A percentile compares a stretch with the other conserved stretches of the same genome.
Evolutionary conservation across 2,329 filamentous ascomycete genomes (phyloP).

Genomic region (Pseudogymnoascus sp.): DNA sequence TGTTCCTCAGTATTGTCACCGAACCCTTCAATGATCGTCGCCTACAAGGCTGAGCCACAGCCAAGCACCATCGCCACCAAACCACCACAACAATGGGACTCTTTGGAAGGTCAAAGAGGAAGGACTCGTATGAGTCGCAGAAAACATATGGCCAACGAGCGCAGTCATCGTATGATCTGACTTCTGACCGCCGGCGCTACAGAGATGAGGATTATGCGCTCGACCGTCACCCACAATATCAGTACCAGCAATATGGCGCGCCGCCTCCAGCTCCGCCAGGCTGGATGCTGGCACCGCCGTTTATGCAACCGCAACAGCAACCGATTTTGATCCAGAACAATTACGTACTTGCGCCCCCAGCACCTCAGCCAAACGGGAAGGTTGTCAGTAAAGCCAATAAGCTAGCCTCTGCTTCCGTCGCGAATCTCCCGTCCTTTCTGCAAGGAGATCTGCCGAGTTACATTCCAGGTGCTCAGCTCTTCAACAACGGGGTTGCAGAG

Average conservation of each 20-base stretch:
- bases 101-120: background rate
- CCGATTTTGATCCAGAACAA: conserved; percentile 46
- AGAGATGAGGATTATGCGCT: background rate
- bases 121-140: conserved; percentile 3
- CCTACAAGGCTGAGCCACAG: conserved; percentile 8
- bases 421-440: conserved; percentile 32
- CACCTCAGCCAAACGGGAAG: conserved; percentile 10
- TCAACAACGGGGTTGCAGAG: conserved; percentile 37
- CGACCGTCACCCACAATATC: background rate
- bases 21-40: conserved; percentile 2
- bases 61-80: conserved; percentile 9
- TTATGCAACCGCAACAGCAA: conserved; percentile 19
- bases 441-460: conserved; percentile 28
- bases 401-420: conserved; percentile 33
- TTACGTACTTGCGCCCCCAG: conserved; percentile 31
- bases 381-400: conserved; percentile 26
- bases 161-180: background rate
- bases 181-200: background rate
- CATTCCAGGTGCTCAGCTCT: conserved; percentile 28
- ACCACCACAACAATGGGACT: conserved; percentile 7
- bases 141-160: background rate
- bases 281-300: conserved; percentile 6
- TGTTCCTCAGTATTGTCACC: background rate
- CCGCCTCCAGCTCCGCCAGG: background rate
- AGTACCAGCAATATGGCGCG: background rate